Conservation (phyloP, 305 asterid species). For the Plantago lanceolata region DNA sequence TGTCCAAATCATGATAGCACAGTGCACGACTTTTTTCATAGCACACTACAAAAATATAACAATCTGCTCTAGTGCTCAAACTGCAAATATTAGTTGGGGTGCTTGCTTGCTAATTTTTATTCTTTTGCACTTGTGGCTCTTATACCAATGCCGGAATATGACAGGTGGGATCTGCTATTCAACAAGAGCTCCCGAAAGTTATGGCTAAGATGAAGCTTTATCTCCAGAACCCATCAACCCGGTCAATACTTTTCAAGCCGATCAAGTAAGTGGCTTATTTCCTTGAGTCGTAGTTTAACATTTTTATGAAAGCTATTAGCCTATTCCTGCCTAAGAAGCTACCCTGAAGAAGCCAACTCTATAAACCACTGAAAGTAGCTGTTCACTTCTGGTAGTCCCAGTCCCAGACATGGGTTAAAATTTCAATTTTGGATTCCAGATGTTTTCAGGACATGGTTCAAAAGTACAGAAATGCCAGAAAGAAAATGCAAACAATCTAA, state of each 20-base stretch:
- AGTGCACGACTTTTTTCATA: neutral
- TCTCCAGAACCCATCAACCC: conserved; percentile 89
- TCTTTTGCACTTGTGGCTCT: neutral
- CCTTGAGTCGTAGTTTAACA: neutral
- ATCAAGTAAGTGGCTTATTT: conserved; percentile 57
- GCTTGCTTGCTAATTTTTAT: neutral
- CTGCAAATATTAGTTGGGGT: neutral
- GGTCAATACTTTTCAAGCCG: conserved; percentile 90
- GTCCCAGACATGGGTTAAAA: no score
- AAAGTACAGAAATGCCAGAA: no score
- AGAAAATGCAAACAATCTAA: no score
- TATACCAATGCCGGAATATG: conserved; percentile 5
- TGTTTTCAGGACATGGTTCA: no score
- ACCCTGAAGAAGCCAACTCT: neutral
- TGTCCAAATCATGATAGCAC: neutral
- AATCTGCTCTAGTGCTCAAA: neutral
- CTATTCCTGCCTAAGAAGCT: neutral
- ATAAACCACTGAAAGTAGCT: no score
- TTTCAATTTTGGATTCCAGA: no score
- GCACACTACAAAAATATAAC: neutral
- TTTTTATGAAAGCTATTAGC: neutral
- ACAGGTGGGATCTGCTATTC: conserved; percentile 73
- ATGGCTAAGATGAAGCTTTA: conserved; percentile 90
- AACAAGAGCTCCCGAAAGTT: conserved; percentile 77
- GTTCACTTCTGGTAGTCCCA: no score